Percentiles rank a stretch among this genome's conserved stretches.
Evolutionary conservation across 176 grass and related monocot species (phyloP).

Genomic region (Eremochloa ophiuroides): DNA sequence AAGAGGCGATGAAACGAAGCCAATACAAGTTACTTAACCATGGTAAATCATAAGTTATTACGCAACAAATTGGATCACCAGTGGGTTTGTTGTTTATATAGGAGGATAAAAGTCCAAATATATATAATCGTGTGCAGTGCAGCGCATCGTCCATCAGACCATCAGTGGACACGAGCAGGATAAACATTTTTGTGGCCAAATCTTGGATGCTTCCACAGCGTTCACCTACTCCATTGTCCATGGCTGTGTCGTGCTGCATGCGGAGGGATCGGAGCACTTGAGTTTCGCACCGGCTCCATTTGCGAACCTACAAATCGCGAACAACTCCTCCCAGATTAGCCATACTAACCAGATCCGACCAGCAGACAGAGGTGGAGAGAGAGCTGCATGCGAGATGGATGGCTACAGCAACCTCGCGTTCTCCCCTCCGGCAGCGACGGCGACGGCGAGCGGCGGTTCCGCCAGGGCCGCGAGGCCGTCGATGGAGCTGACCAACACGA

Average conservation of each 20-base stretch:
- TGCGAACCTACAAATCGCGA: constrained; percentile 12
- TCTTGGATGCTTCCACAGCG: constrained; percentile 52
- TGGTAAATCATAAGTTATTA: neutral
- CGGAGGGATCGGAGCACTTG: neutral
- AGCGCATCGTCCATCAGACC: neutral
- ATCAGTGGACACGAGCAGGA: constrained; percentile 18
- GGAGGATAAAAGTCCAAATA: neutral
- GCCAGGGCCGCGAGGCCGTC: constrained; percentile 27
- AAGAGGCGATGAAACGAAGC: neutral
- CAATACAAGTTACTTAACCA: neutral
- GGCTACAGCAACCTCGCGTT: constrained; percentile 48
- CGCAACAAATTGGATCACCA: neutral
- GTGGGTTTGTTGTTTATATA: too few species aligned
- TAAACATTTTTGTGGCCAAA: constrained; percentile 20
- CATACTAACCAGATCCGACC: constrained; percentile 16
- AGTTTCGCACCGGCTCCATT: constrained; percentile 6
- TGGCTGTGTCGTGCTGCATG: constrained; percentile 8
- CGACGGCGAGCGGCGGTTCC: neutral
- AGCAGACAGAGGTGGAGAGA: neutral
- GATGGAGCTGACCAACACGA: constrained; percentile 48
- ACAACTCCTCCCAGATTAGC: neutral
- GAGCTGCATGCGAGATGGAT: constrained; percentile 12
- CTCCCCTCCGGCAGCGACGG: neutral
- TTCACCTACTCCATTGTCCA: constrained; percentile 38
- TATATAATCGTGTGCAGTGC: neutral